A percentile compares a stretch with the other conserved stretches of the same genome.
Evolutionary conservation across 202 grass and related monocot species (phyloP).

Genomic region (Zizania palustris): DNA sequence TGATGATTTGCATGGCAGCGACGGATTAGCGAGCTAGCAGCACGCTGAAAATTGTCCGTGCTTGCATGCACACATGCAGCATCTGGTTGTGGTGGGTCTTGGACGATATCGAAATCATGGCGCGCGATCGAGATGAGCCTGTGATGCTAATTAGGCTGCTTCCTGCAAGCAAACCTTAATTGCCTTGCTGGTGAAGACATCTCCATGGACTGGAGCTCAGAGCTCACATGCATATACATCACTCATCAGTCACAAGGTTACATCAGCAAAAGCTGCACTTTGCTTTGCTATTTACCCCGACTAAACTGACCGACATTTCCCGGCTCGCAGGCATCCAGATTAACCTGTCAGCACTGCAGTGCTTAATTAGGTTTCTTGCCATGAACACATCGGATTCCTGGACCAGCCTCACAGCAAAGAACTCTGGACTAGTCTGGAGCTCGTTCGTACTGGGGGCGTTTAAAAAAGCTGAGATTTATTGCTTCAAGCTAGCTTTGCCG

Average conservation of each 20-base stretch:
- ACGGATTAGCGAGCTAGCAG: too few species aligned
- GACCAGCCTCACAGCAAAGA: slow-evolving; percentile 47
- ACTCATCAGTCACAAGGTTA: background rate
- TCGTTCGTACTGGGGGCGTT: slow-evolving; percentile 35
- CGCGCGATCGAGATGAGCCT: background rate
- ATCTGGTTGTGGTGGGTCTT: slow-evolving; percentile 22
- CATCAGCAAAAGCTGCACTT: background rate
- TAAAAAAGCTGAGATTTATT: slow-evolving; percentile 42
- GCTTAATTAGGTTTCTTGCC: background rate
- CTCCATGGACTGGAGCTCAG: background rate
- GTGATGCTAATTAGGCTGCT: background rate
- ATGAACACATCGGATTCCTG: slow-evolving; percentile 54
- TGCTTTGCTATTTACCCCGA: background rate
- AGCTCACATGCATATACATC: background rate
- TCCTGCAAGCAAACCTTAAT: background rate
- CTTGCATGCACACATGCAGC: too few species aligned
- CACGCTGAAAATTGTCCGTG: too few species aligned
- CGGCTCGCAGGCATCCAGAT: background rate
- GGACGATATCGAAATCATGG: background rate
- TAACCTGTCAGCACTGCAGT: background rate
- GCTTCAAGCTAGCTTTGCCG: slow-evolving; percentile 8
- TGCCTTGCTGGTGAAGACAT: background rate
- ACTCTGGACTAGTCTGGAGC: too few species aligned
- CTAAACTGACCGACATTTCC: background rate
- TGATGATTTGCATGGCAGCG: background rate